phyloP scores from a whole-genome alignment of 2,329 filamentous ascomycete species.

The Fusarium piperis region DNA sequence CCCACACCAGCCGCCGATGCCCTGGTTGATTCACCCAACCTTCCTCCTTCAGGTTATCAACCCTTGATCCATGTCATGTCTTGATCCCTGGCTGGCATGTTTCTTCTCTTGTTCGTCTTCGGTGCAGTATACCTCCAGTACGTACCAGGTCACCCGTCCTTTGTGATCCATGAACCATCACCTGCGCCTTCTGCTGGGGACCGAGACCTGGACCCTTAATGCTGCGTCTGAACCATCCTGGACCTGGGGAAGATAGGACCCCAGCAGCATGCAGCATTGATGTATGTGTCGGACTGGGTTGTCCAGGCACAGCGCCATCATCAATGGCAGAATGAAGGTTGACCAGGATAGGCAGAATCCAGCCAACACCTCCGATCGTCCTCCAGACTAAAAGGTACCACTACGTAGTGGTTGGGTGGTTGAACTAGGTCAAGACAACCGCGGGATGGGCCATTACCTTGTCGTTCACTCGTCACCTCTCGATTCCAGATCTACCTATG shows the following conservation, averaged over 20 bases:
- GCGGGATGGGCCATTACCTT: conserved; percentile 4
- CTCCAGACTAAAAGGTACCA: conserved; percentile 7
- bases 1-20: conserved; percentile 22
- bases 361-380: conserved; percentile 10
- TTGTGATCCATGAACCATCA: conserved; percentile 28
- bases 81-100: conserved; percentile 17
- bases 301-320: neutral
- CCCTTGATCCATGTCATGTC: conserved; percentile 18
- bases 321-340: neutral
- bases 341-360: conserved; percentile 1
- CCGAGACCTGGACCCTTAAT: conserved; percentile 29
- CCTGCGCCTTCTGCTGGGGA: conserved; percentile 16
- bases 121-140: neutral
- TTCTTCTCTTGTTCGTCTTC: conserved; percentile 14
- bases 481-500: conserved; percentile 8
- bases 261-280: neutral
- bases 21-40: conserved; percentile 12
- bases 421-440: conserved; percentile 5
- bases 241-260: conserved; percentile 10
- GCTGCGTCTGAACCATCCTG: conserved; percentile 17
- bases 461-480: conserved; percentile 30
- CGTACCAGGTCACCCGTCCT: neutral
- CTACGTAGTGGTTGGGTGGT: conserved; percentile 33
- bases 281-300: neutral
- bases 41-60: conserved; percentile 2